Percentiles rank a stretch among this genome's conserved stretches.
Evolutionary conservation across 768 basidiomycete genomes (phyloP).

Genomic region (Tricholomella constricta): DNA sequence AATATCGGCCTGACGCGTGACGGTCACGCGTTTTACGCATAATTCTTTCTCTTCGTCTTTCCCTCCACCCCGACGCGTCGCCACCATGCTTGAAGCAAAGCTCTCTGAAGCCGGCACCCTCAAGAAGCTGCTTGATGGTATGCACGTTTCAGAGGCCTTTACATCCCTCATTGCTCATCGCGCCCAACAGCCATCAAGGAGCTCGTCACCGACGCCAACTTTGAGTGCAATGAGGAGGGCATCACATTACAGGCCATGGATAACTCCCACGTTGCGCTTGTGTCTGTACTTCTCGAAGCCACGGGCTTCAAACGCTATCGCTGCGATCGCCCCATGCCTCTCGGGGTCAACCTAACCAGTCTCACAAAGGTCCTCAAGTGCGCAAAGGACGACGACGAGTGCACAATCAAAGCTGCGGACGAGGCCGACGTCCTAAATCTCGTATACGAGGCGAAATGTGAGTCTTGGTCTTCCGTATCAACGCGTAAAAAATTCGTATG

Average conservation of each 20-base stretch:
- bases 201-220: constrained; percentile 96
- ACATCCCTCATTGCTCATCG: constrained; percentile 9
- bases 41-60: constrained; percentile 15
- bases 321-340: constrained; percentile 93
- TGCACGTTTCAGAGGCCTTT: constrained; percentile 22
- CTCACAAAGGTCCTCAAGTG: constrained; percentile 96
- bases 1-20: constrained; percentile 33
- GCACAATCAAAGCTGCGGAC: constrained; percentile 88
- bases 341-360: constrained; percentile 84
- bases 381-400: constrained; percentile 93
- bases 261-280: constrained; percentile 98
- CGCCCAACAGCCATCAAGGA: constrained; percentile 86
- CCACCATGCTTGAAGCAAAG: constrained; percentile 85
- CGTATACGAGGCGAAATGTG: constrained; percentile 89
- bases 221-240: constrained; percentile 95
- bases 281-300: constrained; percentile 79
- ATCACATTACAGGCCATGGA: constrained; percentile 98
- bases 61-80: constrained; percentile 26
- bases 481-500: constrained; percentile 3
- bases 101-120: constrained; percentile 84
- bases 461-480: constrained; percentile 28
- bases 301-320: constrained; percentile 85
- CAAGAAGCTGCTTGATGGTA: constrained; percentile 93
- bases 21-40: constrained; percentile 17
- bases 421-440: constrained; percentile 88